phyloP scores from a whole-genome alignment of 2,329 filamentous ascomycete species.

The Penicillium sp. region DNA sequence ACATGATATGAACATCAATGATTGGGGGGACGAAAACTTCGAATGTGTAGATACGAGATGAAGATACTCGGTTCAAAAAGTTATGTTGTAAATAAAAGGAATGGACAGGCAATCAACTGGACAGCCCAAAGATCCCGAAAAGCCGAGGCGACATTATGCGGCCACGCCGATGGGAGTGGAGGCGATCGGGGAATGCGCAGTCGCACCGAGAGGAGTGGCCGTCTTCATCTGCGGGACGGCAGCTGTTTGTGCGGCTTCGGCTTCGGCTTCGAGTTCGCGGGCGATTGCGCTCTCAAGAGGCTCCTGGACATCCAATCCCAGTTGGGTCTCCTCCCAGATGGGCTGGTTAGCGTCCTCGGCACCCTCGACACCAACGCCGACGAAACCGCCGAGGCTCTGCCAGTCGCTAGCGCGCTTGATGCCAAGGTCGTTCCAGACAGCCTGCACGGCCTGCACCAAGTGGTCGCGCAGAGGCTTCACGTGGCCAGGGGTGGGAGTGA shows the following conservation, averaged over 20 bases:
- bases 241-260: conserved; percentile 6
- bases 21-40: conserved; percentile 3
- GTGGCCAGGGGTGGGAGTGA: conserved; percentile 94
- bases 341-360: conserved; percentile 60
- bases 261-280: conserved; percentile 33
- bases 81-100: no score
- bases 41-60: conserved; percentile 3
- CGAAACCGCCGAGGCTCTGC: conserved; percentile 86
- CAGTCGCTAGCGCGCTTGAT: conserved; percentile 94
- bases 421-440: conserved; percentile 81
- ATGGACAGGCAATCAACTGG: conserved; percentile 15
- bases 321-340: conserved; percentile 90
- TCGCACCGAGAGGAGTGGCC: conserved; percentile 19
- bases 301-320: conserved; percentile 64
- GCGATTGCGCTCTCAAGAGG: conserved; percentile 58
- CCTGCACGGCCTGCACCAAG: conserved; percentile 77
- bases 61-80: no score
- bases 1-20: conserved; percentile 6
- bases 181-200: conserved; percentile 21
- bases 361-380: conserved; percentile 78
- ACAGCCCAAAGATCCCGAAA: conserved; percentile 6
- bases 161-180: conserved; percentile 30
- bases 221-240: conserved; percentile 25
- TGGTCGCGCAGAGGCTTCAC: conserved; percentile 79
- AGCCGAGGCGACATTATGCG: conserved; percentile 24